A percentile compares a stretch with the other conserved stretches of the same genome.
phyloP scores from a whole-genome alignment of 2,329 filamentous ascomycete species.

The Penicillium italicum region DNA sequence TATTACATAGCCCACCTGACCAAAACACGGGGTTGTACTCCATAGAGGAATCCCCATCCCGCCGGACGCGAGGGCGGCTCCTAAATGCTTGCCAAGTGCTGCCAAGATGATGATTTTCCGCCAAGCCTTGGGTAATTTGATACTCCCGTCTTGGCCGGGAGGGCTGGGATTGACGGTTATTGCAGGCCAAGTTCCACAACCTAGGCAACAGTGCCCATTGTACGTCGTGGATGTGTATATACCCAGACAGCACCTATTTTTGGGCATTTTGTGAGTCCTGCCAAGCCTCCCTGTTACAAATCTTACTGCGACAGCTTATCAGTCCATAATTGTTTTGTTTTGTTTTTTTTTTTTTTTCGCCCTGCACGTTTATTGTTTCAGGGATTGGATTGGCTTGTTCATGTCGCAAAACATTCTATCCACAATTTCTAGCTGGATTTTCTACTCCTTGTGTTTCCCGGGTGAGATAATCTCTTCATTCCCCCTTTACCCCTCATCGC shows the following conservation, averaged over 20 bases:
- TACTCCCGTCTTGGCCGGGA: conserved; percentile 22
- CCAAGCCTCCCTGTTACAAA: conserved; percentile 13
- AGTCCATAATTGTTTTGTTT: not conserved
- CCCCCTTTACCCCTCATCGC: conserved; percentile 6
- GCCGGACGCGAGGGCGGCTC: conserved; percentile 17
- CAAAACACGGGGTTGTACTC: not conserved
- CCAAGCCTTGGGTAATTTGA: conserved; percentile 25
- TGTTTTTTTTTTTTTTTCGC: conserved; percentile 1
- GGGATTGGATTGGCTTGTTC: conserved; percentile 11
- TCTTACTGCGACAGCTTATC: conserved; percentile 6
- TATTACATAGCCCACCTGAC: conserved; percentile 6
- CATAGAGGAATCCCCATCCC: conserved; percentile 10
- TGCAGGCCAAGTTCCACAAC: conserved; percentile 16
- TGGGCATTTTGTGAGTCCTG: conserved; percentile 5
- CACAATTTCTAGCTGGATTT: not conserved
- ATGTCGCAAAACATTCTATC: not conserved
- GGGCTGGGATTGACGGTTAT: conserved; percentile 13
- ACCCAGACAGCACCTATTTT: not conserved
- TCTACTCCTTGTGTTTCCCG: not conserved
- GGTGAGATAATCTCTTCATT: not conserved
- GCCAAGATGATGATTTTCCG: conserved; percentile 23
- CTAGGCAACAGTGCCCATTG: conserved; percentile 5
- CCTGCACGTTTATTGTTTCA: conserved; percentile 10
- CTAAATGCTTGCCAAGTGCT: conserved; percentile 21
- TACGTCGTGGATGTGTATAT: not conserved